These are phyloP conservation scores for Botryotinia globosa DNA, from an alignment of 2,329 filamentous ascomycete species.

Conservation along the genomic window DNA sequence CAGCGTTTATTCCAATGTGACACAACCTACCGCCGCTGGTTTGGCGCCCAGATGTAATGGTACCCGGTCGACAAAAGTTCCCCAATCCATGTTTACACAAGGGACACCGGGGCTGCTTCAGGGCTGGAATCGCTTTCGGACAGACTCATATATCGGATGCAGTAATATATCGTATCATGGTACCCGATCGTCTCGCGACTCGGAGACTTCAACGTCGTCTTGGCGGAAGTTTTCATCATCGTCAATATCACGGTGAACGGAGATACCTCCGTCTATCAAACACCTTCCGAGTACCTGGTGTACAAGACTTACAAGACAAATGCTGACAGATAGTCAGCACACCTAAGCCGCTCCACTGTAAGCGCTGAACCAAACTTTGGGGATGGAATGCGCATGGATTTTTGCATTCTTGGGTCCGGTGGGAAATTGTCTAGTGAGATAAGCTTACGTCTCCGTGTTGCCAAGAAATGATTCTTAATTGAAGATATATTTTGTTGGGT, in stretches of 20 bases:
- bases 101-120: not conserved
- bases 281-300: not conserved
- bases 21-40: not conserved
- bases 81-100: not conserved
- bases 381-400: not conserved
- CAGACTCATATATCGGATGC: not conserved
- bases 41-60: not conserved
- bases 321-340: not conserved
- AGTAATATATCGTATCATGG: not conserved
- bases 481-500: not conserved
- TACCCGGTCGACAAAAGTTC: not conserved
- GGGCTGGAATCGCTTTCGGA: not conserved
- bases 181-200: not conserved
- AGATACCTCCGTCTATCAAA: not conserved
- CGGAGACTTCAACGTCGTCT: not conserved
- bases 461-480: not conserved
- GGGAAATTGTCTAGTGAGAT: not conserved
- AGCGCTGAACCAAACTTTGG: slow-evolving; percentile 4
- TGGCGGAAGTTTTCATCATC: not conserved
- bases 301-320: not conserved
- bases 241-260: not conserved
- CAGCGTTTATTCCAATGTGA: slow-evolving; percentile 3
- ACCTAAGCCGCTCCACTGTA: not conserved
- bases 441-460: not conserved
- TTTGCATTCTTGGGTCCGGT: not conserved